phyloP scores from a whole-genome alignment of 306 rosid genomes.

The Astragalus glycyphyllos region DNA sequence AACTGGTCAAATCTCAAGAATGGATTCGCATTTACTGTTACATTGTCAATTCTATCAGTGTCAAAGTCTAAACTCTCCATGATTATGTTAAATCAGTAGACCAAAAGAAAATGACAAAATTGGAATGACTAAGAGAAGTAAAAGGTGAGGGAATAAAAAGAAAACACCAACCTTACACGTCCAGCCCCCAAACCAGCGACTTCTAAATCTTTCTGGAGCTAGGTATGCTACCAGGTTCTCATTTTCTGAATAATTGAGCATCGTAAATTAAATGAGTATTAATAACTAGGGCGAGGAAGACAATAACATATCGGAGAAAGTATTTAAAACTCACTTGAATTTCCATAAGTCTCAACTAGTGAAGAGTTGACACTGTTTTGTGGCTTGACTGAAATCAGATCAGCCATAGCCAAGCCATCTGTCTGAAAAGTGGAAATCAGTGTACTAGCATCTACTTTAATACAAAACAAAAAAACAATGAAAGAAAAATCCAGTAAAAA shows the following conservation, averaged over 20 bases:
- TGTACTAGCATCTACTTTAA: constrained; percentile 23
- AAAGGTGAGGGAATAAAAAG: constrained; percentile 25
- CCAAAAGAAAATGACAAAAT: constrained; percentile 2
- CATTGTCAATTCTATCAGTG: too few relatives aligned
- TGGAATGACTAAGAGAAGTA: constrained; percentile 22
- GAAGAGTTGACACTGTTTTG: constrained; percentile 33
- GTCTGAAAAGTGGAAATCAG: constrained; percentile 59
- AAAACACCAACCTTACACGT: constrained; percentile 61
- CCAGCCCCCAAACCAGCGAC: constrained; percentile 94
- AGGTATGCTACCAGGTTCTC: constrained; percentile 42
- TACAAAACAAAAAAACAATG: background rate
- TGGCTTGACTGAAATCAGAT: constrained; percentile 43
- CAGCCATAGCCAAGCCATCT: constrained; percentile 38
- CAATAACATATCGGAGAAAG: constrained; percentile 26
- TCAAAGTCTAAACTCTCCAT: background rate
- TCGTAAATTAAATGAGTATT: constrained; percentile 29
- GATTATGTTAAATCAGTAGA: constrained; percentile 22
- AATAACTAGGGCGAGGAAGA: constrained; percentile 20
- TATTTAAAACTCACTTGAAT: constrained; percentile 51
- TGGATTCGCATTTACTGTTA: too few relatives aligned
- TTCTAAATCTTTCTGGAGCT: constrained; percentile 62
- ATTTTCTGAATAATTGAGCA: constrained; percentile 45
- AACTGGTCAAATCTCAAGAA: too few relatives aligned
- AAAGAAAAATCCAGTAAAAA: constrained; percentile 19
- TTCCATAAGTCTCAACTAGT: constrained; percentile 37